Base-by-base conservation (phyloP, 164 flowering plant species). In the Berberis thunbergii region DNA sequence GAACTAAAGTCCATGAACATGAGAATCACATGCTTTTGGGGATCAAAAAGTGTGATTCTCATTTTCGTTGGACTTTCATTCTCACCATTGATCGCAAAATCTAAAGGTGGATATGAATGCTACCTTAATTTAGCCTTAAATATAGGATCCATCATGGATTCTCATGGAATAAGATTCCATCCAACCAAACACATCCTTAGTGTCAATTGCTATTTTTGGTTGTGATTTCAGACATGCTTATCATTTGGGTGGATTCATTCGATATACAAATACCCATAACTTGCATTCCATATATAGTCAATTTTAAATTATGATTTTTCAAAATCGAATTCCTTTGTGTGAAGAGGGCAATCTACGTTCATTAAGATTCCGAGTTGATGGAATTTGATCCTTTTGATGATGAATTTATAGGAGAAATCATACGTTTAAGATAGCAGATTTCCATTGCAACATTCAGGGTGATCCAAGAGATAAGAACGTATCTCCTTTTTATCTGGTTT, bases 381-480 rank as follows among this genome's bases (percentile, higher is more conserved):
- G 74, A 61, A 72, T 69, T 42, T 12, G 38, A 55, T 39, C 62
- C 69, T 12, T 77, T 76, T 71, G 64, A 43, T 76, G 76, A 66
- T 74, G 67, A 63, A 60, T 73, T 61, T 68, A 75, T 77, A 73
- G 79, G 73, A 76, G 63, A 67, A 60, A 48, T 64, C 72, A 52
- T 63, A 60, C 65, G 57, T 70, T 71, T 60, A 76, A 69, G 76
- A 75, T 72, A 66, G 64, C 65, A 66, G 71, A 65, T 64, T 70
- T 60, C 73, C 55, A 57, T 63, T 78, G 76, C 77, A 65, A 64
- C 68, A 62, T 66, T 71, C 72, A 4, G 73, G 61, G 57, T 71
- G 77, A 66, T 43, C 66, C 71, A 61, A 63, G 71, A 76, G 81
- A 77, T 80, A 79, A 75, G 76, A 65, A 62, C 67, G 67, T 67